Evolutionary conservation across 495 filamentous ascomycete species (phyloP).

Genomic region (Penicillium roqueforti): DNA sequence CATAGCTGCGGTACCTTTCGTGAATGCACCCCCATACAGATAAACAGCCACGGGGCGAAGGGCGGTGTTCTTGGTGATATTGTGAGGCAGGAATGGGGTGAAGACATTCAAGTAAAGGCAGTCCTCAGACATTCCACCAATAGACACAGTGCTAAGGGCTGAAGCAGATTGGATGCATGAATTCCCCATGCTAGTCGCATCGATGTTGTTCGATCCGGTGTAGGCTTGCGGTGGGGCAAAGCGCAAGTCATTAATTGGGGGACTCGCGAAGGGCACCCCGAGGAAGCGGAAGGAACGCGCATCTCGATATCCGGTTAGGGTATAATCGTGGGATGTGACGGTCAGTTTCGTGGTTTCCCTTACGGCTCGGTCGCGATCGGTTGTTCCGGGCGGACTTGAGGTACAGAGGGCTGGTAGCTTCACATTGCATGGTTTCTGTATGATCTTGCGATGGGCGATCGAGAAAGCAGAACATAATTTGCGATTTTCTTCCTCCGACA

Average conservation of each 20-base stretch:
- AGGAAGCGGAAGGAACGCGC: conserved; percentile 51
- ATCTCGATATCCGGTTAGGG: conserved; percentile 45
- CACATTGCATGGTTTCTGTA: conserved; percentile 10
- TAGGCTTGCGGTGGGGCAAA: conserved; percentile 43
- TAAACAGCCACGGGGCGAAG: conserved; percentile 40
- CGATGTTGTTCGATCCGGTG: conserved; percentile 35
- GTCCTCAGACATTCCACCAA: conserved; percentile 36
- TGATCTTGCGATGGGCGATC: not conserved
- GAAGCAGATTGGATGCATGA: conserved; percentile 40
- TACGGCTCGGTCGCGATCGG: conserved; percentile 15
- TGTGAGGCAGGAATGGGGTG: conserved; percentile 23
- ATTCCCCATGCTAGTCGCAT: conserved; percentile 40
- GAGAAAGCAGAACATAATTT: conserved; percentile 20
- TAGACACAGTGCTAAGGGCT: not conserved
- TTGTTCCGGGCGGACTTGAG: conserved; percentile 25
- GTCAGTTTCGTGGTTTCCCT: conserved; percentile 30
- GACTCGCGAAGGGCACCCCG: conserved; percentile 48
- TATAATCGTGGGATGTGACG: conserved; percentile 24
- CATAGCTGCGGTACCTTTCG: conserved; percentile 34
- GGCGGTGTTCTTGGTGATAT: conserved; percentile 7
- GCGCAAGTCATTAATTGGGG: conserved; percentile 33
- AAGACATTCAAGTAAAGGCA: conserved; percentile 42
- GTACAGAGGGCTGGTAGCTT: conserved; percentile 26
- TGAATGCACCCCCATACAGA: conserved; percentile 47
- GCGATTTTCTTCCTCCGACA: not conserved